phyloP scores from a whole-genome alignment of 306 rosid species.

The Datisca glomerata region DNA sequence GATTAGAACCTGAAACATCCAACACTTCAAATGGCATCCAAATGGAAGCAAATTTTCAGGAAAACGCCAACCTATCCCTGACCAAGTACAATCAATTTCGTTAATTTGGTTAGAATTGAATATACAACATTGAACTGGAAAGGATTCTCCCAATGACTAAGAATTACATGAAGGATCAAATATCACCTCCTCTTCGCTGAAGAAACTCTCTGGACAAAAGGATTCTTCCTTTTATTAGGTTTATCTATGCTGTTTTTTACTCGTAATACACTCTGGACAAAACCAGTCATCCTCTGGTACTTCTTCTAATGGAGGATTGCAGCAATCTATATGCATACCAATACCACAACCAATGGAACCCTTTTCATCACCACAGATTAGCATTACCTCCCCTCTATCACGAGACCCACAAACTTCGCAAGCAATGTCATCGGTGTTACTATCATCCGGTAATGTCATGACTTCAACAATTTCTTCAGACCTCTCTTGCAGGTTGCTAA shows the following conservation, averaged over 20 bases:
- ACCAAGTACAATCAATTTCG: neutral
- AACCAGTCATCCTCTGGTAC: constrained; percentile 88
- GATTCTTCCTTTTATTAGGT: constrained; percentile 73
- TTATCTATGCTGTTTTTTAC: too few species aligned
- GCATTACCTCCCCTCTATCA: constrained; percentile 79
- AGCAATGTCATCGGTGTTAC: constrained; percentile 24
- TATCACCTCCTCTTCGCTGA: constrained; percentile 23
- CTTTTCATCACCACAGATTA: constrained; percentile 77
- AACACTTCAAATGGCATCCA: too few species aligned
- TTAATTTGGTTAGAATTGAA: neutral
- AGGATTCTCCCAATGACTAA: constrained; percentile 1
- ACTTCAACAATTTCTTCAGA: constrained; percentile 49
- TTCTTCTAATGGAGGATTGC: constrained; percentile 58
- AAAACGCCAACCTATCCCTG: too few species aligned
- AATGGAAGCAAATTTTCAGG: too few species aligned
- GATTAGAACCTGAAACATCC: too few species aligned
- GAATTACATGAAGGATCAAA: constrained; percentile 1
- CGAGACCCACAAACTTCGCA: constrained; percentile 58
- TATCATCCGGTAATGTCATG: constrained; percentile 13
- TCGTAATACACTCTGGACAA: constrained; percentile 44
- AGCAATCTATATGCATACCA: constrained; percentile 80
- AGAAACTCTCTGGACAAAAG: constrained; percentile 59
- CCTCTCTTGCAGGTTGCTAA: constrained; percentile 29
- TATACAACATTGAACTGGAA: neutral
- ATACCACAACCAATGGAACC: constrained; percentile 73